phyloP scores from a whole-genome alignment of 2,329 filamentous ascomycete species.

The Botrytis paeoniae region DNA sequence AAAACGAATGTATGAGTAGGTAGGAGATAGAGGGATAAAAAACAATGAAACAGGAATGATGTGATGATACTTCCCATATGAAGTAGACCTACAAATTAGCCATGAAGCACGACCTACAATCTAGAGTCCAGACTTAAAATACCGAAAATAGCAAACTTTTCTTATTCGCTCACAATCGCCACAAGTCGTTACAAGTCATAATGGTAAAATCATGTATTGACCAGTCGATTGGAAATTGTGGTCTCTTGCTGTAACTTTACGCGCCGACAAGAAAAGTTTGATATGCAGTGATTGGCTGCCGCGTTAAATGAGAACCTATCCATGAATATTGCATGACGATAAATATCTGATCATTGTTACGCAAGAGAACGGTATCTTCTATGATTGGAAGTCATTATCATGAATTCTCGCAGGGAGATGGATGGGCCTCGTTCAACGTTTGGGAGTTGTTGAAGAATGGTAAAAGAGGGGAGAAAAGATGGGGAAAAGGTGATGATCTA shows the following conservation, averaged over 20 bases:
- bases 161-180: conserved; percentile 35
- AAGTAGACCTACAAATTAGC: conserved; percentile 18
- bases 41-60: conserved; percentile 29
- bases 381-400: not conserved
- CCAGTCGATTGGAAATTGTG: conserved; percentile 16
- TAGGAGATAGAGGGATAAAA: conserved; percentile 12
- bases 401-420: not conserved
- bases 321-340: not conserved
- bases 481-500: not conserved
- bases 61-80: conserved; percentile 6
- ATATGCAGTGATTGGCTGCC: conserved; percentile 21
- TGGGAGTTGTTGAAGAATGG: not conserved
- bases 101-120: conserved; percentile 22
- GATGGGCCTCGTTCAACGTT: not conserved
- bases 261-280: conserved; percentile 29
- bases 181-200: conserved; percentile 19
- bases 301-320: conserved; percentile 21
- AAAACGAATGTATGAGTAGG: conserved; percentile 18
- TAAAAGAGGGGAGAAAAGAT: not conserved
- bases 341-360: not conserved
- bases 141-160: conserved; percentile 26
- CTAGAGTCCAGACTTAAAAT: conserved; percentile 15
- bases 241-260: conserved; percentile 33
- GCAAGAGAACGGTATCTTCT: not conserved
- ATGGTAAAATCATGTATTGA: conserved; percentile 22